Conservation (phyloP, 2,329 filamentous ascomycete species). For the Orbilia ellipsospora region DNA sequence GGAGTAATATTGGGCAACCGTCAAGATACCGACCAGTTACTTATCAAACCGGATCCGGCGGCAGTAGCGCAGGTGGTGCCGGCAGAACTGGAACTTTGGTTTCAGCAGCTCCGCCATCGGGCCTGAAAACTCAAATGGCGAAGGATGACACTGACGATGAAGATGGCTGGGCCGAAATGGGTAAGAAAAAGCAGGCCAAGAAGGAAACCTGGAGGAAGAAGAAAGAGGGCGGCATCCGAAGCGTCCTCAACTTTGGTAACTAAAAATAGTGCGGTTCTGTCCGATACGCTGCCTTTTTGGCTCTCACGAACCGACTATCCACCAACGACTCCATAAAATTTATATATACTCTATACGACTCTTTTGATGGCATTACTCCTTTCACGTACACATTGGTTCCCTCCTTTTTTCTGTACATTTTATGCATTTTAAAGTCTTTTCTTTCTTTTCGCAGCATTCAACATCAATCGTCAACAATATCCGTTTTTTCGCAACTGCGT, state of each 20-base stretch:
- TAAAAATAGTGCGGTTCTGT: neutral
- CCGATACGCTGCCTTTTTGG: no score
- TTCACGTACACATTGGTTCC: slow-evolving; percentile 37
- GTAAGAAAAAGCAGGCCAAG: slow-evolving; percentile 75
- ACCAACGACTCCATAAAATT: slow-evolving; percentile 48
- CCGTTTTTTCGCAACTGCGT: neutral
- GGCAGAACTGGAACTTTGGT: slow-evolving; percentile 66
- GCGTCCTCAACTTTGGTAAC: slow-evolving; percentile 51
- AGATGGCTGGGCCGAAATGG: slow-evolving; percentile 77
- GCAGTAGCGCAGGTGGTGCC: slow-evolving; percentile 62
- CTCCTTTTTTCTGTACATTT: slow-evolving; percentile 52
- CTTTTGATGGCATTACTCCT: slow-evolving; percentile 42
- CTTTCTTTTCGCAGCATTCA: slow-evolving; percentile 21
- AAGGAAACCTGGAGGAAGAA: slow-evolving; percentile 74
- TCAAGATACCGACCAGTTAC: slow-evolving; percentile 91
- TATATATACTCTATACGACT: slow-evolving; percentile 50
- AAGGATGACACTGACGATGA: slow-evolving; percentile 72
- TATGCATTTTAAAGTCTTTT: slow-evolving; percentile 42
- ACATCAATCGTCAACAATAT: neutral
- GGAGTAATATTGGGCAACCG: slow-evolving; percentile 91
- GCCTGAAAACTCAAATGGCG: slow-evolving; percentile 60
- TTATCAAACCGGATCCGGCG: slow-evolving; percentile 62
- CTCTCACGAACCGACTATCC: slow-evolving; percentile 14
- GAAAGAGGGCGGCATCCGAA: slow-evolving; percentile 63
- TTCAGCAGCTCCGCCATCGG: slow-evolving; percentile 60